Percentiles rank a stretch among this genome's conserved stretches.
phyloP scores from a whole-genome alignment of 2,329 filamentous ascomycete species.

The Monilinia fructicola region DNA sequence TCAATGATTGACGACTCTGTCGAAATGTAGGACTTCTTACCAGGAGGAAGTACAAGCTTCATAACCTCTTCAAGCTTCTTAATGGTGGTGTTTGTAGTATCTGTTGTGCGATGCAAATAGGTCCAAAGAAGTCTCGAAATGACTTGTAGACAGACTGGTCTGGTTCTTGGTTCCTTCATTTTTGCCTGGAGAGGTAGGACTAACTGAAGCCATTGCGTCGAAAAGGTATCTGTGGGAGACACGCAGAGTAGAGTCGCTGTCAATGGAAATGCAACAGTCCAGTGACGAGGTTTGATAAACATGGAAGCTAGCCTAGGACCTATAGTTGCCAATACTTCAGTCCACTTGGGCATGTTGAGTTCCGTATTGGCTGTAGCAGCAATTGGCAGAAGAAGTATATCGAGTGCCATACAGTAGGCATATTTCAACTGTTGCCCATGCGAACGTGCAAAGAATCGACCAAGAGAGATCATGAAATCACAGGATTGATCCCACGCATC shows the following conservation, averaged over 20 bases:
- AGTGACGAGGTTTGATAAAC: conserved; percentile 89
- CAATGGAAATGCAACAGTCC: conserved; percentile 83
- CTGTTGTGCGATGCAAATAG: conserved; percentile 82
- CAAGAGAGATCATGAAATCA: conserved; percentile 80
- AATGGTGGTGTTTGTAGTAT: conserved; percentile 64
- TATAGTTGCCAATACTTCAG: conserved; percentile 75
- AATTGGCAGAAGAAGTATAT: conserved; percentile 81
- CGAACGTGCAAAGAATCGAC: conserved; percentile 76
- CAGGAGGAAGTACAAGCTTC: conserved; percentile 75
- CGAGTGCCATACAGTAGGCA: conserved; percentile 89
- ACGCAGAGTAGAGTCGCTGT: conserved; percentile 85
- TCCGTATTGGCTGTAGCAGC: conserved; percentile 78
- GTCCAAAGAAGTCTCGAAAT: conserved; percentile 92
- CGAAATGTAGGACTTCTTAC: conserved; percentile 77
- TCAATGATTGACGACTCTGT: conserved; percentile 83
- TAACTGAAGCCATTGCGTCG: conserved; percentile 81
- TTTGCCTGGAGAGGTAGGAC: conserved; percentile 75
- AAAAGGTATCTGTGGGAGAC: conserved; percentile 80
- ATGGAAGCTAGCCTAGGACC: conserved; percentile 79
- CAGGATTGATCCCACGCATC: conserved; percentile 83
- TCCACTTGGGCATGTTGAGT: conserved; percentile 80
- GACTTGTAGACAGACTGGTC: conserved; percentile 80
- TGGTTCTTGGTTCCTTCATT: conserved; percentile 77
- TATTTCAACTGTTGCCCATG: conserved; percentile 91
- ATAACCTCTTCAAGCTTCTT: conserved; percentile 89